Evolutionary conservation across 2,329 filamentous ascomycete species (phyloP).

Genomic region (Pyrenophora teres): DNA sequence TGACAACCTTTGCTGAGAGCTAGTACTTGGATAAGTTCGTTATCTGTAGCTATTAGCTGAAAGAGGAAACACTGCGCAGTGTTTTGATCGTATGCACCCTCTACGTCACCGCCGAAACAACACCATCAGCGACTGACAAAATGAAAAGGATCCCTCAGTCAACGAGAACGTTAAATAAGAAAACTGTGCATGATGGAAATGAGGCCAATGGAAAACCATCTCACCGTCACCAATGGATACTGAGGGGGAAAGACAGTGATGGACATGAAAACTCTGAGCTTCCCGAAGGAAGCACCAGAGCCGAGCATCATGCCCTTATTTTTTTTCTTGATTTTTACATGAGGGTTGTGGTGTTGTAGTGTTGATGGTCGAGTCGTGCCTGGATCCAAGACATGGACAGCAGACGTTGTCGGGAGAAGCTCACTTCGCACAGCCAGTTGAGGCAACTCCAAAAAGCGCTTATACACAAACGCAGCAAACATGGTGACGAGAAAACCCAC

Average conservation of each 20-base stretch:
- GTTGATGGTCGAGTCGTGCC: constrained; percentile 32
- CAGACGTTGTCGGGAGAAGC: constrained; percentile 24
- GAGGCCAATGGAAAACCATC: not conserved
- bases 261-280: constrained; percentile 38
- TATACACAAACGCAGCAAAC: constrained; percentile 19
- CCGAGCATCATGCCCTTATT: constrained; percentile 43
- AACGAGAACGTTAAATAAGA: not conserved
- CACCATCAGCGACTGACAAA: too few species aligned
- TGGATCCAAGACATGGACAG: constrained; percentile 28
- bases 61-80: too few species aligned
- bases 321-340: constrained; percentile 36
- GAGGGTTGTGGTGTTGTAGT: constrained; percentile 24
- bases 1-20: constrained; percentile 1
- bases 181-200: not conserved
- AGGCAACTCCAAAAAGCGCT: constrained; percentile 13
- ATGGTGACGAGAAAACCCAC: constrained; percentile 12
- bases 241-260: constrained; percentile 5
- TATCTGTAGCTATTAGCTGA: too few species aligned
- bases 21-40: not conserved
- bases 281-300: constrained; percentile 16
- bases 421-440: constrained; percentile 24
- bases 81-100: too few species aligned
- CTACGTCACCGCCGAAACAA: too few species aligned
- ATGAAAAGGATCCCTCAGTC: too few species aligned
- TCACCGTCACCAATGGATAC: constrained; percentile 3